Base-by-base conservation (phyloP, 371 early-diverging fungal genomes). In the Funneliformis caledonium region DNA sequence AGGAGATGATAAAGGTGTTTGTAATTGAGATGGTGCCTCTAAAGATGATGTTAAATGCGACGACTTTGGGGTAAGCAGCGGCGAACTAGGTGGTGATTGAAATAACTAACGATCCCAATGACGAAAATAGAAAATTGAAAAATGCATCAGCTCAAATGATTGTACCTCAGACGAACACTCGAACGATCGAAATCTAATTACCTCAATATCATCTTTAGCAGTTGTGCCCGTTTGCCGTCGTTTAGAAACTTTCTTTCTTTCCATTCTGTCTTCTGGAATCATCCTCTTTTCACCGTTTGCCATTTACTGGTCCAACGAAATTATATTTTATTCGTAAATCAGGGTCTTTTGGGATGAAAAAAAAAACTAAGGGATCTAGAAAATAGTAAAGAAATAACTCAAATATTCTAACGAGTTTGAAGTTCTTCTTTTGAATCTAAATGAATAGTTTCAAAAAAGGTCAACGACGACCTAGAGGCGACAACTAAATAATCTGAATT, bases 11-110 rank as follows among this genome's bases (percentile, higher is more conserved):
- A 68, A 61, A 78, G 78, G 78, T 52, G 78, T 67, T 61, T 78
- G 78, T 78, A 78, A 37, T n/a, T 78, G 78, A 42, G 78, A 78
- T 16, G 78, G 78, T 33, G 78, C 78, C 16, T 78, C 78, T 31
- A 78, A 22, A 7, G 78, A 78, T 22, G 78, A 31, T 42, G 78
- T 68, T 10, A 78, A 26, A 56, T 78, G 78, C 22, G 76, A 60
- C 19, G 76, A 75, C 42, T 60, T 75, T 65, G 78, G 78, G 26
- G 78, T 50, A 26, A 78, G 42, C 22, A 22, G 22, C 42, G 78
- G 78, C n/a, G 78, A 78, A 61, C 33, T 67, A 43, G 78, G 78
- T 26, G 78, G 78, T 42, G 78, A 67, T 78, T 78, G 78, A 67
- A 67, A 59, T 22, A 78, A 67, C 78, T 78, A 64, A 16, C 56